These are phyloP conservation scores for Xylariaceae sp. DNA, from an alignment of 2,329 filamentous ascomycete species.

Conservation along the genomic window DNA sequence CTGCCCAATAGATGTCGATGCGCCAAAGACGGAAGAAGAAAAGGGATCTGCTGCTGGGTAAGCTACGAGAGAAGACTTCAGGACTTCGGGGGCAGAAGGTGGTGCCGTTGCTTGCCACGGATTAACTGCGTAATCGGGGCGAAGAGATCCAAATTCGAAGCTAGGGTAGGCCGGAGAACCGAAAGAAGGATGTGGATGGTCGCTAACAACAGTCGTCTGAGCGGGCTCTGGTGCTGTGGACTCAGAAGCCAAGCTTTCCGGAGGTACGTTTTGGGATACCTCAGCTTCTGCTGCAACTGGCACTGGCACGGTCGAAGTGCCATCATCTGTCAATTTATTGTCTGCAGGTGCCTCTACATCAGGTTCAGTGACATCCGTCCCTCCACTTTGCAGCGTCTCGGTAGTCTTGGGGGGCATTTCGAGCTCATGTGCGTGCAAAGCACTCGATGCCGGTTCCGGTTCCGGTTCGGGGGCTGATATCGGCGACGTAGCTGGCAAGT, in stretches of 20 bases:
- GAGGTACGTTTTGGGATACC: neutral
- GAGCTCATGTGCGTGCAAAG: too few species aligned
- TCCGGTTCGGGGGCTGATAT: too few species aligned
- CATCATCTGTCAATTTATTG: neutral
- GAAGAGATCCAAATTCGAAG: neutral
- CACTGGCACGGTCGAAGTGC: neutral
- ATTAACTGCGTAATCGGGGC: neutral
- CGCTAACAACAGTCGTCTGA: neutral
- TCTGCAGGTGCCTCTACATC: constrained; percentile 3
- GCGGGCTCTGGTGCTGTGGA: neutral
- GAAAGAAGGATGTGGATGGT: neutral
- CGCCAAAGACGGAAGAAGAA: neutral
- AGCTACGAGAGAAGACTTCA: neutral
- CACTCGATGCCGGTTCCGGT: too few species aligned
- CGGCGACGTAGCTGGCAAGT: constrained; percentile 18
- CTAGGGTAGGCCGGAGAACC: neutral
- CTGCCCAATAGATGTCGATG: neutral
- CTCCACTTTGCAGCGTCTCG: too few species aligned
- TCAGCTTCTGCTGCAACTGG: neutral
- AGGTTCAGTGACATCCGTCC: neutral
- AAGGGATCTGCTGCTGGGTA: constrained; percentile 1
- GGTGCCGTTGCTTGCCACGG: neutral
- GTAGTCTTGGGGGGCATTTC: too few species aligned
- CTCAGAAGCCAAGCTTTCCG: neutral
- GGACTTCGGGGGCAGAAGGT: neutral